These are phyloP conservation scores for Penicillium canariense DNA, from an alignment of 495 filamentous ascomycete genomes.

Conservation along the genomic window DNA sequence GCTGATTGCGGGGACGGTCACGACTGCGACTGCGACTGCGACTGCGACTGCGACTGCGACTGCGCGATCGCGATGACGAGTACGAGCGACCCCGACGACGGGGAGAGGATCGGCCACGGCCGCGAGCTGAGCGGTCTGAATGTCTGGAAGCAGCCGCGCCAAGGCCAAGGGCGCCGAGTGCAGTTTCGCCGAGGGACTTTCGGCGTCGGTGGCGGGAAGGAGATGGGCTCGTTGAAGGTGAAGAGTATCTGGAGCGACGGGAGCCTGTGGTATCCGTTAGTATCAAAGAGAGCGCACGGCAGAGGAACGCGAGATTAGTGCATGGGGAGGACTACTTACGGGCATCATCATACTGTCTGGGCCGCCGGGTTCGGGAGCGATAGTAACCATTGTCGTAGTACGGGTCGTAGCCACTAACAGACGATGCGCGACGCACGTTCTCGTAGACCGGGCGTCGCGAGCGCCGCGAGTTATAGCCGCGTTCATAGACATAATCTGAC, in stretches of 20 bases:
- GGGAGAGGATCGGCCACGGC: conserved; percentile 38
- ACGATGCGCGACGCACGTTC: conserved; percentile 39
- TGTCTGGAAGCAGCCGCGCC: conserved; percentile 43
- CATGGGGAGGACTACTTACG: conserved; percentile 31
- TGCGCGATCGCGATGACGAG: conserved; percentile 50
- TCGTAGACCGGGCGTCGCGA: conserved; percentile 41
- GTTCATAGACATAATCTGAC: conserved; percentile 42
- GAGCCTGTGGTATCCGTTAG: conserved; percentile 26
- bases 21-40: conserved; percentile 18
- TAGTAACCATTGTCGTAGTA: conserved; percentile 56
- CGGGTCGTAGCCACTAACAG: conserved; percentile 42
- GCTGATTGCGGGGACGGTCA: conserved; percentile 34
- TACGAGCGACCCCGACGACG: conserved; percentile 53
- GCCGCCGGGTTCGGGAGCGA: conserved; percentile 52
- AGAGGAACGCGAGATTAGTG: not conserved
- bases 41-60: conserved; percentile 36
- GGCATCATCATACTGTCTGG: conserved; percentile 53
- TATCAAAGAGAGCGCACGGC: not conserved
- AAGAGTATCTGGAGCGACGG: conserved; percentile 38
- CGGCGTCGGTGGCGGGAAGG: conserved; percentile 48
- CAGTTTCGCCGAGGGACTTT: conserved; percentile 73
- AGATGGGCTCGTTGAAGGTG: conserved; percentile 42
- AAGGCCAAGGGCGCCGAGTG: conserved; percentile 62
- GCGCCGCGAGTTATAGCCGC: conserved; percentile 48
- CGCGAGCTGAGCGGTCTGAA: conserved; percentile 11